Base-by-base conservation (phyloP, 2,329 filamentous ascomycete genomes). In the Colletotrichum orchidophilum region DNA sequence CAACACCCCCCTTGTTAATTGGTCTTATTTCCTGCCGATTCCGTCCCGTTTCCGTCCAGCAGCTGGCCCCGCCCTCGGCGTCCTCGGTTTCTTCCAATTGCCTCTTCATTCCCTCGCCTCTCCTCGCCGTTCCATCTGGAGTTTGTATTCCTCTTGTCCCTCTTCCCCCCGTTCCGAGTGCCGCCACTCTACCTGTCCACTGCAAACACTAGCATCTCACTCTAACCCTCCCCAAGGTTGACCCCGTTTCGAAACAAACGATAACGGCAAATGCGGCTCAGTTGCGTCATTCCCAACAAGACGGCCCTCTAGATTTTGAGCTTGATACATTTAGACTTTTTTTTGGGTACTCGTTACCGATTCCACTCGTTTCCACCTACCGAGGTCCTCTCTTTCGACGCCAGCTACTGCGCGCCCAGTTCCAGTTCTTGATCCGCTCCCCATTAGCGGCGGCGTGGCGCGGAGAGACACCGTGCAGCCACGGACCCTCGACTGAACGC, bases 301-400 rank as follows among this genome's bases (percentile, higher is more conserved):
- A 60, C 42, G 33, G 42, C 31, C 18, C 18, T 50, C 42, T 50
- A 35, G 29, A 50, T 39, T 50, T 26, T 12, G 58, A 50, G 7
- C 13, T 33, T 61, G 27, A 33, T 46, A 33, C 58, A 18, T 60
- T 70, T 35, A 53, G 35, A 62, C 31, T 59, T 53, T 27, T 33
- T 27, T 55, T 65, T 60, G 67, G 85, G 86, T 85, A 85, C 83
- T 88, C 77, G 73, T 84, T 88, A 79, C 86, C 86, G 78, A 82
- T 88, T 88, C 80, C 87, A 78, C 79, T 88, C 86, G 86, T 86
- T 87, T 79, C 55, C 60, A 13, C 31, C 49, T 11, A n/a, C 31
- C 49, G 18, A 49, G 2, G 8, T 31, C 39, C 42, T 53, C 29
- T 46, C 54, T 27, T 35, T 35, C 35, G 55, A 6, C 39, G 39